Evolutionary conservation across 1,284 basidiomycete species (phyloP), one percentile per base, ranked within the genome.

Genomic region (Sanghuangporus baumii): DNA sequence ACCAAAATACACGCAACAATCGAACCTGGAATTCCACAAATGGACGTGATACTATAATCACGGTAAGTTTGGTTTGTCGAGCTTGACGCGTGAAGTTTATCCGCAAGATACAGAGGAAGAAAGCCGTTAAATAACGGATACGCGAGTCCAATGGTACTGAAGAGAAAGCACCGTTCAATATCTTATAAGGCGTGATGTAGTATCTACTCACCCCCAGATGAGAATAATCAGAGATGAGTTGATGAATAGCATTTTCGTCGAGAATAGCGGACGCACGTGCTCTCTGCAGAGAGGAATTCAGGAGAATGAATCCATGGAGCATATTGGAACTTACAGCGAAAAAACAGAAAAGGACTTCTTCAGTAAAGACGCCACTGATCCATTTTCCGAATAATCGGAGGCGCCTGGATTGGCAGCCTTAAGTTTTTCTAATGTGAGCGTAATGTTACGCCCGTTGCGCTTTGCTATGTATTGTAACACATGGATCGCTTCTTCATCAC

Each of bases 61-160:
- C 78, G 76, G 68, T 82, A 84, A 0, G 78, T 79, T 2, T 66
- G 66, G 64, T 72, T 65, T n/a, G 78, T 69, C 41, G 70, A 72
- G 0, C 70, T 63, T 2, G 72, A 58, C 40, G 72, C 23, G 23
- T 26, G 72, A 59, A 78, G 73, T 51, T 76, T 76, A 23, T 74
- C 71, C 31, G 72, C 71, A 41, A 87, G 79, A 69, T 86, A 85
- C 0, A 81, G 71, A 4, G 81, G 78, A 23, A 84, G 74, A 74
- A 83, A 85, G 7, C 72, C 69, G 67, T 77, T 82, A 72, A 81
- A 85, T 1, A 87, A 74, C 0, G 86, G 85, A 69, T 84, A 87
- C 1, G 84, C 84, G 3, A 86, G 77, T 31, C 85, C 84, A 60
- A 87, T 80, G 31, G 81, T 69, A 26, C 79, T 78, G 71, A 46